These are phyloP conservation scores for Sclerotinia trifoliorum DNA, from an alignment of 2,329 filamentous ascomycete genomes.

Conservation along the genomic window DNA sequence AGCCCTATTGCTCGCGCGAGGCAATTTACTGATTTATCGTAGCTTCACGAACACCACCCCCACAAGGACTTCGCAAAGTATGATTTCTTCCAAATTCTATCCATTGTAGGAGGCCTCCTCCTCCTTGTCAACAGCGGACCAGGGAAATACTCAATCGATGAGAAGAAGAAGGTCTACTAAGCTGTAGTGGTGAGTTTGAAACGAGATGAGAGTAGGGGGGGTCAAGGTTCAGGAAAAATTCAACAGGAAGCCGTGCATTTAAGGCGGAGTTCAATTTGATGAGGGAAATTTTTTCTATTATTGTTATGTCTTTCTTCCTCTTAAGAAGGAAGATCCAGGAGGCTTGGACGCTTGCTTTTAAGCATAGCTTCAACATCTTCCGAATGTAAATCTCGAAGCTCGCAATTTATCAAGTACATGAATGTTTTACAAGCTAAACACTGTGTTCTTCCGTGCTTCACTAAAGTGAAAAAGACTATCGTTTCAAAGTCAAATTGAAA, in stretches of 20 bases:
- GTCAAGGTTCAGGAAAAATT: slow-evolving; percentile 29
- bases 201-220: slow-evolving; percentile 27
- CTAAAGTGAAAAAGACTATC: neutral
- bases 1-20: slow-evolving; percentile 8
- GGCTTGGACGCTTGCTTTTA: slow-evolving; percentile 15
- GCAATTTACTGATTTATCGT: slow-evolving; percentile 32
- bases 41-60: slow-evolving; percentile 96
- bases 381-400: slow-evolving; percentile 24
- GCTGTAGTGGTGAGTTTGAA: slow-evolving; percentile 20
- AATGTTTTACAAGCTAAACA: slow-evolving; percentile 4
- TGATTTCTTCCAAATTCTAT: slow-evolving; percentile 99
- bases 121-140: slow-evolving; percentile 98
- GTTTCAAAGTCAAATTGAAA: neutral
- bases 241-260: slow-evolving; percentile 22
- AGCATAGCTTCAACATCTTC: slow-evolving; percentile 22
- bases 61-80: slow-evolving; percentile 99
- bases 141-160: slow-evolving; percentile 95
- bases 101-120: slow-evolving; percentile 93
- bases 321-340: neutral
- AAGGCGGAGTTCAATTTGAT: slow-evolving; percentile 22
- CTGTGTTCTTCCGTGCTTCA: neutral
- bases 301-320: slow-evolving; percentile 16
- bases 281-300: slow-evolving; percentile 5
- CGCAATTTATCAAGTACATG: slow-evolving; percentile 17
- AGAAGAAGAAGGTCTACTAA: slow-evolving; percentile 99